Evolutionary conservation across 1,284 basidiomycete genomes (phyloP), one percentile per base, ranked within the genome.

Genomic region (Puccinia novopanici): DNA sequence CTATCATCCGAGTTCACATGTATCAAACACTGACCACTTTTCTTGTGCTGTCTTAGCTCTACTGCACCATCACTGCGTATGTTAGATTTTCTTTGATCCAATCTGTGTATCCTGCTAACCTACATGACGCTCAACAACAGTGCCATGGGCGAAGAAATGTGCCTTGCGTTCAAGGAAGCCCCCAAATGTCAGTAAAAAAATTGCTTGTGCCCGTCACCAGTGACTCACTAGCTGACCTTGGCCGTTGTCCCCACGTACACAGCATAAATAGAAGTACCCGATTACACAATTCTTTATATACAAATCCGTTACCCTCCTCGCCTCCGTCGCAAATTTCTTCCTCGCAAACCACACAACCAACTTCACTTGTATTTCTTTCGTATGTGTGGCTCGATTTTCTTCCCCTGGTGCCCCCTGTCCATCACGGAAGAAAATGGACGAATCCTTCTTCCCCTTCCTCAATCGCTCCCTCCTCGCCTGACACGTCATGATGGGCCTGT

Each of bases 41-140:
- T 15, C 19, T 50, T 75, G 42, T 17, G 24, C 30, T 45, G 24
- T 13, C 65, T 27, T 24, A 78, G 76, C 76, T 78, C 42, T 78
- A 78, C 76, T 78, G 76, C 76, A 78, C 76, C 55, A 78, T 78
- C 67, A 78, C 76, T 59, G 55, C 65, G 76, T 78, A 78, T 24
- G 76, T 78, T 45, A 12, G 17, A 37, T 10, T 24, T 3, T 10
- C 42, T 6, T 48, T 1, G 15, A 37, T 48, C 5, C 30, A 30
- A n/a, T n/a, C n/a, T n/a, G n/a, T n/a, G n/a, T n/a, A n/a, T n/a
- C n/a, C n/a, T n/a, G n/a, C n/a, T n/a, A n/a, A n/a, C n/a, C n/a
- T n/a, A n/a, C n/a, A n/a, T n/a, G n/a, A n/a, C n/a, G n/a, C n/a
- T n/a, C n/a, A n/a, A n/a, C n/a, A n/a, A n/a, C 55, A 78, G 76